Base-by-base conservation (phyloP, 129 eudicot species). In the Artemisia argyi region DNA sequence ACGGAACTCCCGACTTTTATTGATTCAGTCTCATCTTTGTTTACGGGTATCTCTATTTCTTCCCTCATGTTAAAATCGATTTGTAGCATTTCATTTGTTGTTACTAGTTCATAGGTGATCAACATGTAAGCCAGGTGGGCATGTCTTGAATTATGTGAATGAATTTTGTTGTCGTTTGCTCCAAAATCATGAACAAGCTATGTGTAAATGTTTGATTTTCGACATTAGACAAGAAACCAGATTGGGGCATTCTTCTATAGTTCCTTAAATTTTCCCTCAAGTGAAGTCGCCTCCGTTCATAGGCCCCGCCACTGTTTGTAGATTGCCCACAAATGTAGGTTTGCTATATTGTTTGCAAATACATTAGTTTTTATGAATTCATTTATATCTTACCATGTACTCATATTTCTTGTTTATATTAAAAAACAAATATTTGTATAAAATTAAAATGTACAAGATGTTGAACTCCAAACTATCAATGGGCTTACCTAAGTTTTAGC, bases 1-100 rank as follows among this genome's bases (percentile, higher is more conserved):
- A 85, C 52, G 82, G 79, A 13, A 77, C 87, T 56, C 78, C 83
- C 18, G 97, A 90, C 61, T 86, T 83, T 69, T 95, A 82, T 79
- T 94, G 64, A 76, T 69, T 48, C 63, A 28, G 39, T 75, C 32
- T 24, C 62, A 39, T 28, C 48, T 4, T 52, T 30, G 1, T 69
- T 28, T 61, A 66, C 59, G 3, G 39, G 73, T n/a, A 61, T 62
- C 16, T 78, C 52, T 65, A 11, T 65, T 4, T 63, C 32, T 61
- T 61, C 13, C 20, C 30, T 3, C 73, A 47, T 68, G 73, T 67
- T 58, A 75, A 46, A 26, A 49, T 68, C 18, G 48, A 77, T 61
- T 78, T 63, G 48, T 78, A 16, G 72, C 66, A 78, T 78, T 78
- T 54, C 44, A 39, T 71, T 71, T 71, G 82, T 70, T 70, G 60